Conservation (phyloP, 202 grass and related monocot species). For the Hordeum pubiflorum region DNA sequence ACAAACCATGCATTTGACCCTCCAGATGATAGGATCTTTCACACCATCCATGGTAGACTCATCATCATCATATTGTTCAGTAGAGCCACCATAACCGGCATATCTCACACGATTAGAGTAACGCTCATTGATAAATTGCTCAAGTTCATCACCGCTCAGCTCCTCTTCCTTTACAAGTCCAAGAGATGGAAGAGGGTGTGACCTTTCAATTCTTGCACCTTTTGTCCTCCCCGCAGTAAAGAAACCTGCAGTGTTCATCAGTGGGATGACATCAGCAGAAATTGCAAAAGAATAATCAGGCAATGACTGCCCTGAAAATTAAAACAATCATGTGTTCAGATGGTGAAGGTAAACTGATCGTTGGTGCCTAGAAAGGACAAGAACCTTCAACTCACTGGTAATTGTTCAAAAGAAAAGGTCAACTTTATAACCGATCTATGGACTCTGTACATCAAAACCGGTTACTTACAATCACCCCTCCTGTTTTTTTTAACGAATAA, state of each 20-base stretch:
- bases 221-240: constrained; percentile 24
- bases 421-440: neutral
- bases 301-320: neutral
- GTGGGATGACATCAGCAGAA: constrained; percentile 8
- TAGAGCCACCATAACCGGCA: constrained; percentile 43
- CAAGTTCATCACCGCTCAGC: constrained; percentile 87
- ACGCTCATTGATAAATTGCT: constrained; percentile 59
- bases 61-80: constrained; percentile 31
- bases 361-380: neutral
- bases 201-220: constrained; percentile 44
- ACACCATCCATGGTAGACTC: constrained; percentile 29
- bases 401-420: neutral
- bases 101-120: constrained; percentile 52
- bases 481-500: too few species aligned
- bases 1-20: constrained; percentile 87
- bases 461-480: neutral
- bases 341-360: neutral
- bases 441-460: neutral
- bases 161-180: constrained; percentile 70
- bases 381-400: neutral
- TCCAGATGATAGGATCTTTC: constrained; percentile 78
- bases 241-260: constrained; percentile 29
- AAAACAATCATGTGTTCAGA: neutral
- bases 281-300: neutral
- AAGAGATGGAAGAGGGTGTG: constrained; percentile 70